These are phyloP conservation scores for Starmerella bacillaris DNA, from an alignment of 805 yeast species.

Conservation along the genomic window DNA sequence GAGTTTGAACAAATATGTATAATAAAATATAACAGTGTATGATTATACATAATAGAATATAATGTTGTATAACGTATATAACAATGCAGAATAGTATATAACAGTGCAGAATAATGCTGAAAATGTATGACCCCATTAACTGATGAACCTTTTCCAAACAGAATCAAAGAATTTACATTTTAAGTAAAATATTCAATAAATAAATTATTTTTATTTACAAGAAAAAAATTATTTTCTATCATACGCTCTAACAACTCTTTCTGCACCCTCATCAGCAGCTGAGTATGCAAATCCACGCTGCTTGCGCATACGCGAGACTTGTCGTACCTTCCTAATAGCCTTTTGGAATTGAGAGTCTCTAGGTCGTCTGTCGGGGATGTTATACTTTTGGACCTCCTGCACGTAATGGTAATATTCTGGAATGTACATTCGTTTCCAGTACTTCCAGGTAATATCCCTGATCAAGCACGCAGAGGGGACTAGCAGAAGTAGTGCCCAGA, in stretches of 20 bases:
- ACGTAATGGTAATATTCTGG: slow-evolving; percentile 91
- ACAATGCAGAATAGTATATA: no score
- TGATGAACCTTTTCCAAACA: no score
- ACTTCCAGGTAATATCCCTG: slow-evolving; percentile 88
- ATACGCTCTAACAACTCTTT: slow-evolving; percentile 74
- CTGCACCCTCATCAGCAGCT: slow-evolving; percentile 89
- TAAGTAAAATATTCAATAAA: no score
- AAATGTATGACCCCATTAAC: no score
- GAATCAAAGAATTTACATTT: no score
- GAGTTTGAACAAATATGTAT: no score
- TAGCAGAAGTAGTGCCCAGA: slow-evolving; percentile 69
- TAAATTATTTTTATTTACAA: background rate
- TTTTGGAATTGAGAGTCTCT: slow-evolving; percentile 91
- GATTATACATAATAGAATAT: no score
- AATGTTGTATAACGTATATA: no score
- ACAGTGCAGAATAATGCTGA: no score
- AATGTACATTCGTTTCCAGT: slow-evolving; percentile 72
- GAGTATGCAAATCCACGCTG: slow-evolving; percentile 98
- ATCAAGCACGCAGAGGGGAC: slow-evolving; percentile 61
- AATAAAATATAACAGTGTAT: no score
- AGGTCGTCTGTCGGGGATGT: slow-evolving; percentile 87
- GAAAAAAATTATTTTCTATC: slow-evolving; percentile 26
- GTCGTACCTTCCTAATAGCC: slow-evolving; percentile 92
- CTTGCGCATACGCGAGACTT: slow-evolving; percentile 92
- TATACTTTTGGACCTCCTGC: slow-evolving; percentile 90